Evolutionary conservation across 805 yeast species (phyloP), one percentile per base, ranked within the genome.

Genomic region (Kregervanrija pseudodelftensis): DNA sequence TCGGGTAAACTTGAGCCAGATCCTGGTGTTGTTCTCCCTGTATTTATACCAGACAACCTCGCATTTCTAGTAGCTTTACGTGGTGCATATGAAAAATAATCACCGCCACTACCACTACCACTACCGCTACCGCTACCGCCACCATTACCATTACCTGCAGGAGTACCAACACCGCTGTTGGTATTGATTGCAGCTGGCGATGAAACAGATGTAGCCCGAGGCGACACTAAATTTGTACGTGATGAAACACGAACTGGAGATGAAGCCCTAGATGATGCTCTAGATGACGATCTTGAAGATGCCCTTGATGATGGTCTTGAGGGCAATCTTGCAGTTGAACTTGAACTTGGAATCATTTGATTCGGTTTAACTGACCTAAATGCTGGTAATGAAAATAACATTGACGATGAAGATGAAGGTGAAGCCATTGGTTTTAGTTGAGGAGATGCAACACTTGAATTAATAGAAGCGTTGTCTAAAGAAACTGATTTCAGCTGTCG

Each of bases 41-140:
- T 33, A 28, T 40, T 44, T 7, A 42, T 41, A n/a, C 37, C 36
- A 12, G 48, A 44, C 14, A 49, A 37, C 34, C 53, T 46, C 7
- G 41, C 42, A 31, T 45, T 45, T 22, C 48, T 42, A 36, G 42
- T 45, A 15, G 46, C 48, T 37, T 48, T 48, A 3, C 48, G 34
- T 14, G 49, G 42, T 7, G 50, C 45, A 37, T 47, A 47, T 11
- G 50, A 47, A 30, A 49, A 49, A 37, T 49, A 49, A 42, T 49
- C 53, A 11, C 39, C 40, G 11, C 46, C 44, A 3, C 39, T 35
- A 11, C 12, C 31, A 16, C 44, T 35, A 9, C 12, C 31, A 16
- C 44, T 22, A 13, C 34, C 22, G 3, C 15, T 17, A 10, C 15
- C 16, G 38, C 39, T 32, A 3, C 39, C 38, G 11, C 11, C 30